Evolutionary conservation across 2,329 filamentous ascomycete species (phyloP), one percentile per base, ranked within the genome.

Genomic region (Ramichloridium luteum): DNA sequence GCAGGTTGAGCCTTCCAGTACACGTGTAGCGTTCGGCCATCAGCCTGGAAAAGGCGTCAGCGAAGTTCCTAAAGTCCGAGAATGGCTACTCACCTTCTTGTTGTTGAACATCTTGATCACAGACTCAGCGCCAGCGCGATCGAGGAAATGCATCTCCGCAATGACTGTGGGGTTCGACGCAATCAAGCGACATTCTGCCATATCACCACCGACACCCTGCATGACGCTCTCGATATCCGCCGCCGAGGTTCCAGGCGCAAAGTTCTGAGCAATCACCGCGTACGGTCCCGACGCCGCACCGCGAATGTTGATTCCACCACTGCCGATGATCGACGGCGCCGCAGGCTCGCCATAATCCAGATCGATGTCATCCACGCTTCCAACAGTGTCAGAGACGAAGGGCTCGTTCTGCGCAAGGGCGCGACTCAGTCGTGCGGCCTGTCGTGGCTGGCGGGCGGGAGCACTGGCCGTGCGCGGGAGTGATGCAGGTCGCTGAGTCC

Each of bases 191-290:
- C 81, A 88, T 47, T 69, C 72, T 14, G 69, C 50, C 47, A 84
- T 68, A 38, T 76, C 65, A 17, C 69, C 70, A 23, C 78, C 80
- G n/a, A 81, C 61, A 32, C 40, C 41, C 13, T 37, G 32, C 73
- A 90, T 76, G 35, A 82, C 82, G 46, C 77, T 80, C 61, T 85
- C 80, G 37, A 90, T 83, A 49, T 90, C 82, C 16, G 78, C 80
- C 2, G 77, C 78, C 5, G 82, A 85, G 1, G 82, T 90, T 22
- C 82, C 82, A 2, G 73, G 73, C 9, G 81, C 82, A 52, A 90
- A 84, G 62, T 90, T 90, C 56, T 81, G 77, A 3, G 78, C 80
- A 52, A 83, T 70, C 14, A 90, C 70, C 12, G 72, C 69, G 46
- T 72, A 82, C 1, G 80, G 80, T 0, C 80, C 77, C 8, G 20